These are phyloP conservation scores for Neurospora tetrasperma DNA, from an alignment of 495 filamentous ascomycete genomes.

Conservation along the genomic window DNA sequence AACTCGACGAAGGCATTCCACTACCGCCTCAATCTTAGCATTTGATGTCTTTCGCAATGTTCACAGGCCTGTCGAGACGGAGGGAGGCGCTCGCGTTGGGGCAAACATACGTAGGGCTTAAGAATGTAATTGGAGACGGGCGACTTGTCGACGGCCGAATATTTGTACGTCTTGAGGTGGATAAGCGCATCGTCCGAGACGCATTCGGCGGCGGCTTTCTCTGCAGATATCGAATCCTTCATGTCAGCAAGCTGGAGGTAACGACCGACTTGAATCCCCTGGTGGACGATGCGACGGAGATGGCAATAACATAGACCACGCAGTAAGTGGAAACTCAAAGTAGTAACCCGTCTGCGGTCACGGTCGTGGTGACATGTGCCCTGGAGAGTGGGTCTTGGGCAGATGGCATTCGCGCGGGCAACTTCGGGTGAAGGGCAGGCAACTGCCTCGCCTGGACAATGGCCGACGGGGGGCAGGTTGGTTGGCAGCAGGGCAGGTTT, in stretches of 20 bases:
- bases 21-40: conserved; percentile 33
- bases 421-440: not conserved
- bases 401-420: not conserved
- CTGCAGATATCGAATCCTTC: conserved; percentile 19
- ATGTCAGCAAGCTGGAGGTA: conserved; percentile 15
- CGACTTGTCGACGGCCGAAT: conserved; percentile 95
- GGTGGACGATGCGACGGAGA: conserved; percentile 4
- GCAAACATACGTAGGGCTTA: conserved; percentile 75
- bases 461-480: not conserved
- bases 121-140: conserved; percentile 87
- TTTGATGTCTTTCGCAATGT: not conserved
- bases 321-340: not conserved
- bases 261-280: conserved; percentile 1
- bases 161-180: conserved; percentile 92
- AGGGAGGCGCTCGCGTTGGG: not conserved
- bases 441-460: not conserved
- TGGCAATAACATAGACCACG: conserved; percentile 4
- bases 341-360: not conserved
- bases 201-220: conserved; percentile 43
- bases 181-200: conserved; percentile 52
- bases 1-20: conserved; percentile 96
- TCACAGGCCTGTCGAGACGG: not conserved
- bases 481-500: not conserved
- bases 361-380: not conserved
- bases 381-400: not conserved